Evolutionary conservation across 2,329 filamentous ascomycete species (phyloP).

Genomic region (Cladosporium cucumerinum): DNA sequence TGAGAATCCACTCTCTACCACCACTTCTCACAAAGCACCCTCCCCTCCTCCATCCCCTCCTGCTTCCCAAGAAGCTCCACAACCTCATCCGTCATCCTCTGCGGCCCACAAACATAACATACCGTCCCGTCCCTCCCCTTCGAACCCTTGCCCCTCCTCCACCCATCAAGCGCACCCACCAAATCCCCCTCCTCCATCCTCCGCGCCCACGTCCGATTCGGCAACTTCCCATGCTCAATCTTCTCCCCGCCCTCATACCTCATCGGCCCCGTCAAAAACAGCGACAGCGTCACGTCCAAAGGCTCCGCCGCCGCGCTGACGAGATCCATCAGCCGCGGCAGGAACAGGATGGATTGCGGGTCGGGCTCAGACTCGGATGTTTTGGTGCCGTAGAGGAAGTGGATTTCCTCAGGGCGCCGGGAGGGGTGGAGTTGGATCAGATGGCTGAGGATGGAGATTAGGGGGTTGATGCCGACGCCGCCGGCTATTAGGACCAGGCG

Average conservation of each 20-base stretch:
- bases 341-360: conserved; percentile 44
- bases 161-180: conserved; percentile 37
- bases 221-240: conserved; percentile 31
- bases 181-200: conserved; percentile 37
- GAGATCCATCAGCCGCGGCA: conserved; percentile 42
- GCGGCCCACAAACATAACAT: conserved; percentile 49
- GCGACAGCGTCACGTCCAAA: conserved; percentile 26
- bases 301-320: conserved; percentile 21
- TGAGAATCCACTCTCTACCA: conserved; percentile 35
- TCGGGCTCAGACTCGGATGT: conserved; percentile 26
- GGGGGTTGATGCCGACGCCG: conserved; percentile 77
- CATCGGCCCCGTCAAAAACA: conserved; percentile 32
- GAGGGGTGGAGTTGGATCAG: conserved; percentile 37
- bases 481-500: conserved; percentile 73
- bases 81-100: conserved; percentile 47
- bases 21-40: conserved; percentile 52
- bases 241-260: conserved; percentile 21
- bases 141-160: conserved; percentile 26
- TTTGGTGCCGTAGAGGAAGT: conserved; percentile 63
- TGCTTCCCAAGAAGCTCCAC: conserved; percentile 40
- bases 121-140: conserved; percentile 37
- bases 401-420: conserved; percentile 44
- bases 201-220: conserved; percentile 30
- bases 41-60: conserved; percentile 37
- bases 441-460: conserved; percentile 69